Evolutionary conservation across 2,329 filamentous ascomycete species (phyloP), one percentile per base, ranked within the genome.

Genomic region (Tolypocladium endophyticum): DNA sequence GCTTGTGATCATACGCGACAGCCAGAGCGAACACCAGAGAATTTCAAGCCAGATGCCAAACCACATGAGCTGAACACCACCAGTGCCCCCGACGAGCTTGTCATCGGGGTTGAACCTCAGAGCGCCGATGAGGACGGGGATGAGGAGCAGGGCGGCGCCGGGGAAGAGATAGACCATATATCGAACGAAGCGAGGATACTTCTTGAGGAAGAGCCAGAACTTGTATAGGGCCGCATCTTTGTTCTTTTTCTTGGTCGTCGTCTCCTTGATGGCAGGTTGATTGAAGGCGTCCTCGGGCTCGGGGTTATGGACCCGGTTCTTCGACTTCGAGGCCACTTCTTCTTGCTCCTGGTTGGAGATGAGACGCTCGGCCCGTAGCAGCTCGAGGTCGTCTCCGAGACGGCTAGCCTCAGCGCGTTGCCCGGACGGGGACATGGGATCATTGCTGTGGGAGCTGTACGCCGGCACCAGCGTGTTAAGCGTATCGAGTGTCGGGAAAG

Each of bases 21-120:
- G 87, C 93, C 93, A 97, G 0, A 97, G 79, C 0, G 91, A 91
- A 63, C 93, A 80, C 93, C 93, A 97, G 33, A 97, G 81, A 50
- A 96, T 90, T 72, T 96, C 90, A 23, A 97, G 81, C 93, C 93
- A 97, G 63, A 97, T 91, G 36, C 89, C 89, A 69, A 97, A 97
- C 93, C 93, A 97, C 61, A 91, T 77, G 53, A 97, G 77, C 63
- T 85, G 70, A 0, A 96, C 91, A 25, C 88, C 90, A 0, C 91
- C 91, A 3, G 88, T 82, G 1, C 81, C 81, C 8, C 81, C 81
- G 16, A 82, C 84, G 1, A 87, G 70, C 16, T 73, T 69, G n/a
- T 70, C 68, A 5, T 71, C 64, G 2, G 73, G 60, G n/a, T 73
- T 65, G 33, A 75, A 71, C n/a, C 69, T 75, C 36, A 74, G 73